phyloP scores from a whole-genome alignment of 2,329 filamentous ascomycete genomes.

The Penicillium sclerotigenum region DNA sequence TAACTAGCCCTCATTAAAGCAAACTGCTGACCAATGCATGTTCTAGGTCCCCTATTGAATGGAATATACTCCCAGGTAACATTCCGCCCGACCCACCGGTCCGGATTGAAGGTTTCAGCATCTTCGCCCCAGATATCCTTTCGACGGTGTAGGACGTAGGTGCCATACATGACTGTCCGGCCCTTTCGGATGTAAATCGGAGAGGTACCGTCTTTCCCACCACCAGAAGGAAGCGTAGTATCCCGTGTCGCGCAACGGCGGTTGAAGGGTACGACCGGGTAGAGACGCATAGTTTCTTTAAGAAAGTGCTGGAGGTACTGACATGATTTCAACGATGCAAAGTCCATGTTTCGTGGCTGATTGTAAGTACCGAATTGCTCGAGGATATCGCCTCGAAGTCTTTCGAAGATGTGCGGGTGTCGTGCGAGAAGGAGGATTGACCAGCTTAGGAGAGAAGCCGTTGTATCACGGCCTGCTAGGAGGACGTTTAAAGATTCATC shows the following conservation, averaged over 20 bases:
- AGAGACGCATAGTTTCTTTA: constrained; percentile 14
- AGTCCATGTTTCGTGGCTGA: constrained; percentile 13
- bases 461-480: constrained; percentile 73
- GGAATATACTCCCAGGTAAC: constrained; percentile 41
- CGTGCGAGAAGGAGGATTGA: constrained; percentile 70
- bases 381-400: constrained; percentile 68
- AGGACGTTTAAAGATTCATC: constrained; percentile 76
- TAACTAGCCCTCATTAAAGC: constrained; percentile 24
- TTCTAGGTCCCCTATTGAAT: constrained; percentile 28
- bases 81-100: constrained; percentile 51
- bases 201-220: constrained; percentile 4
- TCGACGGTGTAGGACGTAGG: constrained; percentile 46
- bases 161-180: constrained; percentile 13
- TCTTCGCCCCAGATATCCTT: constrained; percentile 49
- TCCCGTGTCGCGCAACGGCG: constrained; percentile 13
- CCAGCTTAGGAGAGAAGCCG: constrained; percentile 72
- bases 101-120: constrained; percentile 45
- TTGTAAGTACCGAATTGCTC: constrained; percentile 54
- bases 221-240: constrained; percentile 2
- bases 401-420: constrained; percentile 62
- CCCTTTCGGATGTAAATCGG: constrained; percentile 12
- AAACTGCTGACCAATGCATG: constrained; percentile 30
- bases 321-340: background rate
- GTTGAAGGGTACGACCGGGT: constrained; percentile 26
- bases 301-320: background rate